These are phyloP conservation scores for Naganishia kalamii DNA, from an alignment of 768 basidiomycete species.

Conservation along the genomic window DNA sequence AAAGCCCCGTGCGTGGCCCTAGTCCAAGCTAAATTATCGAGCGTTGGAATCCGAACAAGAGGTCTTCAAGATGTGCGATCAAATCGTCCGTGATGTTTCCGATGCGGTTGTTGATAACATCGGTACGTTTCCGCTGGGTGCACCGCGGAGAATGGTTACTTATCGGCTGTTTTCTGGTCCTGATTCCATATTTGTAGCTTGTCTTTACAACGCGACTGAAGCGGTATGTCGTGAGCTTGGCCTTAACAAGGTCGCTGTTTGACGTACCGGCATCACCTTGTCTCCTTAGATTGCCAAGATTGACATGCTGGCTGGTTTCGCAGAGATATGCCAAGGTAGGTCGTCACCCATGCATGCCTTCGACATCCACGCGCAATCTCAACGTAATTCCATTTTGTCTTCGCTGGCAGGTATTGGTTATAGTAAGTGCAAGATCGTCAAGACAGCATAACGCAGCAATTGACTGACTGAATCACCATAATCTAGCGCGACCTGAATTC, in stretches of 20 bases:
- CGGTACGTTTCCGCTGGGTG: constrained; percentile 49
- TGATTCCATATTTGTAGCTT: constrained; percentile 21
- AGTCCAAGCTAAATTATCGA: constrained; percentile 82
- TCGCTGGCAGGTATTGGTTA: background rate
- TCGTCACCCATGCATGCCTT: background rate
- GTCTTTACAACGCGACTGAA: constrained; percentile 81
- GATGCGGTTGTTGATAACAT: constrained; percentile 62
- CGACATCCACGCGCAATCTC: background rate
- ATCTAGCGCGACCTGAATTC: constrained; percentile 70
- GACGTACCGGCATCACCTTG: too few species aligned
- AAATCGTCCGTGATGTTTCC: constrained; percentile 72
- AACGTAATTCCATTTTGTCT: background rate
- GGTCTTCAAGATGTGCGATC: constrained; percentile 74
- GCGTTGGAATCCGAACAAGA: constrained; percentile 91
- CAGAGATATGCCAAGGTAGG: constrained; percentile 54
- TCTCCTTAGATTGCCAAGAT: constrained; percentile 84
- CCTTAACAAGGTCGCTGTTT: background rate
- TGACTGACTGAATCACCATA: constrained; percentile 24
- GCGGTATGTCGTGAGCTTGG: constrained; percentile 54
- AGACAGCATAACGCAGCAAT: constrained; percentile 21
- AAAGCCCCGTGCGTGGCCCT: background rate
- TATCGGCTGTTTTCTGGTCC: background rate
- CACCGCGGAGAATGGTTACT: background rate
- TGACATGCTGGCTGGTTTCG: constrained; percentile 85
- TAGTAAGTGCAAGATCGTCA: background rate